Evolutionary conservation across 139 green algal species (phyloP).

Genomic region (Pedinophyceae sp.): DNA sequence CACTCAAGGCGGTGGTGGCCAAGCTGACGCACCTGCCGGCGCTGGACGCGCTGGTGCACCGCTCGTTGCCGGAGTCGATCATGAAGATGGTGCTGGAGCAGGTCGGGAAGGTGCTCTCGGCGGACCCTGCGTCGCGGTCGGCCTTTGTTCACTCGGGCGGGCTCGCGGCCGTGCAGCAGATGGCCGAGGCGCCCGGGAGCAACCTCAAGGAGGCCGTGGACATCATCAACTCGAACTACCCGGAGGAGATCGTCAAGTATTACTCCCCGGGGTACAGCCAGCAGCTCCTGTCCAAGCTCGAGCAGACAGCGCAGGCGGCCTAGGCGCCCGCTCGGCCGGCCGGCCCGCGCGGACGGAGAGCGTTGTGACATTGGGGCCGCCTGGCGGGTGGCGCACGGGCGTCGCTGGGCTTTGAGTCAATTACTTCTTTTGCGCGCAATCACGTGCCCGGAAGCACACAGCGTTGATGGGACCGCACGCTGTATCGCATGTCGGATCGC

Average conservation of each 20-base stretch:
- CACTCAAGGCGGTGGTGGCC: conserved; percentile 55
- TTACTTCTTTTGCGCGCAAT: no score
- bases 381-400: no score
- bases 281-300: conserved; percentile 65
- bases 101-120: conserved; percentile 58
- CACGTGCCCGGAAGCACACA: no score
- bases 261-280: conserved; percentile 60
- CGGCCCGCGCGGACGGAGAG: no score
- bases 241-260: conserved; percentile 61
- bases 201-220: conserved; percentile 61
- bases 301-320: no score
- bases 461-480: no score
- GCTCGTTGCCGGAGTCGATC: conserved; percentile 39
- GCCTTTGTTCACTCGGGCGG: conserved; percentile 68
- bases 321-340: no score
- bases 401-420: no score
- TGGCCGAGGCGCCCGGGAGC: conserved; percentile 44
- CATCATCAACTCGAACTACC: conserved; percentile 70
- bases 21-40: conserved; percentile 63
- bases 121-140: conserved; percentile 44
- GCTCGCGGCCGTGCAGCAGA: conserved; percentile 63
- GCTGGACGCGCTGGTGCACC: conserved; percentile 59
- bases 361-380: no score
- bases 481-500: no score
- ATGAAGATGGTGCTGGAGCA: conserved; percentile 66